phyloP scores from a whole-genome alignment of 441 rosid species.

The Pelargonium cotyledonis region DNA sequence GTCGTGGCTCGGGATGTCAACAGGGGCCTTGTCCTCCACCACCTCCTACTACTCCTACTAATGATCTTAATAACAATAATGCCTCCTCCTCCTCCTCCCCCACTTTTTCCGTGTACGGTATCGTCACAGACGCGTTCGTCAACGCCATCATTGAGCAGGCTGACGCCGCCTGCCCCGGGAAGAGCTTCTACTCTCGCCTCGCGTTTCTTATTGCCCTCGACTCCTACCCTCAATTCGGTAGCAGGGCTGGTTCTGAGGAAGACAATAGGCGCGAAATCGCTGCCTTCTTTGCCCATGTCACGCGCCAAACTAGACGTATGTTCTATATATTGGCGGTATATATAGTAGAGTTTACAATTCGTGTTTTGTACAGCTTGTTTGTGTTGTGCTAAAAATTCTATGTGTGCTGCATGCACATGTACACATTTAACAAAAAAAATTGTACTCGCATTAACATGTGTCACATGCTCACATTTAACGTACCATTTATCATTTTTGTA shows the following conservation, averaged over 20 bases:
- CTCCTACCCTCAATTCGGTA: background rate
- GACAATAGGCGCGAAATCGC: background rate
- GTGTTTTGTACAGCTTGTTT: no score
- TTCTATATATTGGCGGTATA: background rate
- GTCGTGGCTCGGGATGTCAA: background rate
- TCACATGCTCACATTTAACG: no score
- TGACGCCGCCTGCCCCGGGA: background rate
- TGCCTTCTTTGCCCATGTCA: background rate
- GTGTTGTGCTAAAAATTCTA: no score
- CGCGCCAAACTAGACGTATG: background rate
- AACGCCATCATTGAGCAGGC: background rate
- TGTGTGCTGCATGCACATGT: no score
- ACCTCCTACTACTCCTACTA: background rate
- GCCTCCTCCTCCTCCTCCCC: no score
- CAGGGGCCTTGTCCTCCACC: background rate
- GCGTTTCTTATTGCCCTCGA: background rate
- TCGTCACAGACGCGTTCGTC: background rate
- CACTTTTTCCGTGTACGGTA: background rate
- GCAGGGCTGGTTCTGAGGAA: background rate
- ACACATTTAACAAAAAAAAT: no score
- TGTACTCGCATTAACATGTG: background rate
- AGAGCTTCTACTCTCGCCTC: background rate
- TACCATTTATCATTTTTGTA: no score
- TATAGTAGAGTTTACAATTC: no score
- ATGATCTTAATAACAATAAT: background rate